Percentiles rank a stretch among this genome's conserved stretches.
Evolutionary conservation across 768 basidiomycete genomes (phyloP).

Genomic region (Dacryopinax primogenitus): DNA sequence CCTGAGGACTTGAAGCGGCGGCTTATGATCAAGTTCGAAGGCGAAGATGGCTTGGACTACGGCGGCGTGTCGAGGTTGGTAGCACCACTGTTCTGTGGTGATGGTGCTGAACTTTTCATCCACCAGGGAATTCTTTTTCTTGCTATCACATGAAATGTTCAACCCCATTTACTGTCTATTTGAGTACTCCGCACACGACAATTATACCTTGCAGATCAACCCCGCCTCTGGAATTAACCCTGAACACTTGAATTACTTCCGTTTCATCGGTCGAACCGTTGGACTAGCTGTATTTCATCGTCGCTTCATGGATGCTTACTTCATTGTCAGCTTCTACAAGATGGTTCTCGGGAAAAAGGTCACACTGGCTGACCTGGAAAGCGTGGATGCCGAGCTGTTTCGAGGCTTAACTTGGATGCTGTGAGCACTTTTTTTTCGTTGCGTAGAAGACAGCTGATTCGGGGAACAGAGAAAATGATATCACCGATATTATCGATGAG

Average conservation of each 20-base stretch:
- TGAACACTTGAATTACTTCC: constrained; percentile 68
- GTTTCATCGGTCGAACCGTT: constrained; percentile 61
- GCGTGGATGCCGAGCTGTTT: constrained; percentile 54
- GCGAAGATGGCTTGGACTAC: constrained; percentile 68
- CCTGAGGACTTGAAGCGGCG: constrained; percentile 58
- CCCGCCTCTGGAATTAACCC: constrained; percentile 63
- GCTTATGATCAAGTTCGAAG: constrained; percentile 62
- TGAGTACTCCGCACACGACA: constrained; percentile 67
- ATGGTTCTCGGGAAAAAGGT: constrained; percentile 54
- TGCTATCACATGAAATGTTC: constrained; percentile 71
- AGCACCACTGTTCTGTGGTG: background rate
- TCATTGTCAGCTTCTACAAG: constrained; percentile 71
- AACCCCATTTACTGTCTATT: constrained; percentile 72
- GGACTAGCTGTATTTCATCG: constrained; percentile 68
- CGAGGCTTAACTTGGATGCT: constrained; percentile 64
- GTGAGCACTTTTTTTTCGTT: constrained; percentile 31
- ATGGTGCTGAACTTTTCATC: background rate
- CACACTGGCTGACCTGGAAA: constrained; percentile 50
- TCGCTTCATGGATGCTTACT: constrained; percentile 66
- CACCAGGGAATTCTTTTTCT: constrained; percentile 71
- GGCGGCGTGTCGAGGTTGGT: constrained; percentile 57
- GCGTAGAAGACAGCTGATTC: constrained; percentile 7
- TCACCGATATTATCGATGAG: constrained; percentile 61
- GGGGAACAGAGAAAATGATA: constrained; percentile 51
- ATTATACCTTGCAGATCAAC: constrained; percentile 70